Conservation (phyloP, 805 yeast species). For the Metschnikowia cerradonensis region DNA sequence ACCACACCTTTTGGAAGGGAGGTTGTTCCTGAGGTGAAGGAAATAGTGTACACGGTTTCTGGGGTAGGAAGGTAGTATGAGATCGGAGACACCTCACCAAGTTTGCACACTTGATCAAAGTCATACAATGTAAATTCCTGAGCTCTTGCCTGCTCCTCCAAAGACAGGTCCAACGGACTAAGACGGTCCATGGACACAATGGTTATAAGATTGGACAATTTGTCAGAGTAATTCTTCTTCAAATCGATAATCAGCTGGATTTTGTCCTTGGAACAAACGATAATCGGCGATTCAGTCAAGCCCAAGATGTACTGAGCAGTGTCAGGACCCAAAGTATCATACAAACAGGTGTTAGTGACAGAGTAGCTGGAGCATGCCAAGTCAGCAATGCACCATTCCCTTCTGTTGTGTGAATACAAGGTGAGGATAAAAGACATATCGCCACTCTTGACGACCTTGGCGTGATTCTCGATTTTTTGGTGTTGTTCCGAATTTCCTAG, state of each 20-base stretch:
- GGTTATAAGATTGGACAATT: conserved; percentile 42
- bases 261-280: conserved; percentile 46
- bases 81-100: conserved; percentile 39
- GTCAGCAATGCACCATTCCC: conserved; percentile 38
- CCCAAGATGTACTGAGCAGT: conserved; percentile 32
- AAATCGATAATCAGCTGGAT: conserved; percentile 45
- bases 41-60: conserved; percentile 37
- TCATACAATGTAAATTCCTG: conserved; percentile 23
- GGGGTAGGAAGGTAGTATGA: conserved; percentile 27
- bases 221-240: conserved; percentile 28
- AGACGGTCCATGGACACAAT: conserved; percentile 51
- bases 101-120: conserved; percentile 25
- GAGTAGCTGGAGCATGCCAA: conserved; percentile 30
- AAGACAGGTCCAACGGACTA: conserved; percentile 8
- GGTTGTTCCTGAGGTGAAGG: conserved; percentile 59
- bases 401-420: conserved; percentile 31
- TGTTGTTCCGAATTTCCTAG: conserved; percentile 24
- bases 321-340: conserved; percentile 38
- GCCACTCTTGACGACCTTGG: conserved; percentile 11
- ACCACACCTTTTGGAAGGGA: conserved; percentile 72
- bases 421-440: conserved; percentile 31
- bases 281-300: conserved; percentile 23
- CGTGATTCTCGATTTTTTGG: conserved; percentile 20
- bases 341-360: conserved; percentile 37
- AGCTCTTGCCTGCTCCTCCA: conserved; percentile 14